Base-by-base conservation (phyloP, 1,139 yeast species). In the Meyerozyma athensensis region DNA sequence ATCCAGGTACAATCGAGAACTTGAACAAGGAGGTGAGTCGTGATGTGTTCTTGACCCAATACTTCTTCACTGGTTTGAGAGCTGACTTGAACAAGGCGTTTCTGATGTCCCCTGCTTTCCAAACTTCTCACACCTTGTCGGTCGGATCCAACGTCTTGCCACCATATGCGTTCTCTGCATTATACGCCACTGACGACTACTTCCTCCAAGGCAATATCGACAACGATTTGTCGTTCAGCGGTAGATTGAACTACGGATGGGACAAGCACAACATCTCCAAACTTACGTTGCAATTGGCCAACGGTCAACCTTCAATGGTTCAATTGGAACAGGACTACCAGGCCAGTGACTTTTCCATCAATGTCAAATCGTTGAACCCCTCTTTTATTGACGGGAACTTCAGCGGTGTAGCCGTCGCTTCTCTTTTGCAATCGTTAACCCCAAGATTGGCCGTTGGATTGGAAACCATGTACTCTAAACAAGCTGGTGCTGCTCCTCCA, bases 281-380 rank as follows among this genome's bases (percentile, higher is more conserved):
- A 70, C 77, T 86, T 47, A 87, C 95, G 53, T 71, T 89, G 58
- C 97, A 92, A 71, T 74, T 89, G 52, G 90, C 95, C 51, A 72
- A 81, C 46, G 86, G 85, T 44, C 97, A 90, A 69, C 96, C 95
- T 46, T 73, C 95, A 39, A 87, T 92, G 96, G 75, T 87, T 46
- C 98, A 92, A 71, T 72, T 92, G 53, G 99, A 94, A 72, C 97
- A 92, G 62, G 99, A 92, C 64, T 83, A 79, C 68, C 92, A 83
- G 65, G 97, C 94, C 42, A 66, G 76, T 41, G 98, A 92, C 62
- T 89, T 79, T 61, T 82, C 96, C 39, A 61, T 90, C 59, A 90
- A 90, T 73, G 71, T 94, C 58, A 94, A 92, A 72, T 73, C 95
- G 38, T 77, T 90, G 57, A 92, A 94, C 71, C 98, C 98, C 46